Evolutionary conservation across 2,329 filamentous ascomycete genomes (phyloP).

Genomic region (Microsporum audouinii): DNA sequence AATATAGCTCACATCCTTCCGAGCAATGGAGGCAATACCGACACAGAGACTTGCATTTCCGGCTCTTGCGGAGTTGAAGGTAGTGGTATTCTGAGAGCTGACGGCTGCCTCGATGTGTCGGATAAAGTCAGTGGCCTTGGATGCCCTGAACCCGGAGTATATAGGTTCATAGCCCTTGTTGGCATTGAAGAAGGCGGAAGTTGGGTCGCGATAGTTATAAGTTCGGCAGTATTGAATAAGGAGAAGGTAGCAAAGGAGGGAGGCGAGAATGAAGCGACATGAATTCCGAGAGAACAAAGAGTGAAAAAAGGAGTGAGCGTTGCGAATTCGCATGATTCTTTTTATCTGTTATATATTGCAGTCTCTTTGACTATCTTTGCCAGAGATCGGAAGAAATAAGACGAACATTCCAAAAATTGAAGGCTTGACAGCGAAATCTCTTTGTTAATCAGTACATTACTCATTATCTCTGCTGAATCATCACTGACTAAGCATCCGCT

Average conservation of each 20-base stretch:
- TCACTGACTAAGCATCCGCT: too few species aligned
- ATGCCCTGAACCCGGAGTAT: conserved; percentile 19
- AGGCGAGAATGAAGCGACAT: conserved; percentile 7
- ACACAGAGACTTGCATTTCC: conserved; percentile 27
- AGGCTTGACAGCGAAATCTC: too few species aligned
- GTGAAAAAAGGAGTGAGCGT: background rate
- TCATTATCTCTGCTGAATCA: too few species aligned
- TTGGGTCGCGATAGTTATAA: conserved; percentile 21
- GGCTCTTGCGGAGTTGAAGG: background rate
- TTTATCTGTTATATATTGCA: background rate
- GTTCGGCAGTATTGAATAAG: conserved; percentile 17
- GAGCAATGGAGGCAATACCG: conserved; percentile 34
- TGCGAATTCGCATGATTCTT: conserved; percentile 5
- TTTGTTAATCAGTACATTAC: too few species aligned
- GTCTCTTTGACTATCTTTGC: too few species aligned
- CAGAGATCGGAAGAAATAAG: too few species aligned
- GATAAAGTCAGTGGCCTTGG: conserved; percentile 19
- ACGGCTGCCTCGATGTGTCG: conserved; percentile 10
- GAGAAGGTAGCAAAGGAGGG: conserved; percentile 19
- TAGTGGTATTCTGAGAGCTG: conserved; percentile 23
- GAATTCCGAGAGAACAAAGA: background rate
- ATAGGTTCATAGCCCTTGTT: conserved; percentile 19
- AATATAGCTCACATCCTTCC: conserved; percentile 32
- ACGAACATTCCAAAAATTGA: too few species aligned
- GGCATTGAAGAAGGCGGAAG: conserved; percentile 23